These are phyloP conservation scores for Yamadazyma buinensis DNA, from an alignment of 1,139 yeast genomes.

Conservation along the genomic window DNA sequence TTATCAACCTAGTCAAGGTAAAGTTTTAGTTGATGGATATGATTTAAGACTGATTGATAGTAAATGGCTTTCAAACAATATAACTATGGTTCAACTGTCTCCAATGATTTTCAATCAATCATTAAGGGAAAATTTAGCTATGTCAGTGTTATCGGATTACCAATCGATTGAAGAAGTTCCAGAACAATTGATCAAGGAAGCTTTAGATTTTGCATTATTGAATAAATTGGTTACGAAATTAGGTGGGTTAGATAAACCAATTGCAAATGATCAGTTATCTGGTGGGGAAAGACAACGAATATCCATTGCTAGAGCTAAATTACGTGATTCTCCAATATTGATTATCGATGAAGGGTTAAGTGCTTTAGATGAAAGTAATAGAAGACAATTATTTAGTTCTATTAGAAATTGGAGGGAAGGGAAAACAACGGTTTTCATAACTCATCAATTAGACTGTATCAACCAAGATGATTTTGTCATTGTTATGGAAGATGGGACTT, in stretches of 20 bases:
- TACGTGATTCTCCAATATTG: slow-evolving; percentile 69
- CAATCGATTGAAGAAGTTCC: slow-evolving; percentile 23
- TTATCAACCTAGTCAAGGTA: slow-evolving; percentile 56
- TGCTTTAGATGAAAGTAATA: slow-evolving; percentile 62
- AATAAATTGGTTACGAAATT: slow-evolving; percentile 45
- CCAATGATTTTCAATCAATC: slow-evolving; percentile 64
- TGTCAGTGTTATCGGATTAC: slow-evolving; percentile 33
- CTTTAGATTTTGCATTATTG: slow-evolving; percentile 51
- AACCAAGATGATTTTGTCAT: slow-evolving; percentile 50
- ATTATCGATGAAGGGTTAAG: slow-evolving; percentile 83
- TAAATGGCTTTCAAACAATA: slow-evolving; percentile 56
- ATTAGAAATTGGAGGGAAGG: slow-evolving; percentile 60
- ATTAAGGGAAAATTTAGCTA: slow-evolving; percentile 56
- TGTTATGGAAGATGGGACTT: slow-evolving; percentile 54
- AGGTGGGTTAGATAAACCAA: slow-evolving; percentile 38
- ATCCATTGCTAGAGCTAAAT: slow-evolving; percentile 75
- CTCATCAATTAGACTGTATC: slow-evolving; percentile 71
- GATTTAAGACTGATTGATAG: slow-evolving; percentile 40
- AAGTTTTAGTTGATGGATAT: slow-evolving; percentile 57
- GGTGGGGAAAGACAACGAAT: slow-evolving; percentile 91
- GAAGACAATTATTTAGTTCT: slow-evolving; percentile 41
- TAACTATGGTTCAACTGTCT: slow-evolving; percentile 71
- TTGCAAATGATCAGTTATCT: slow-evolving; percentile 59
- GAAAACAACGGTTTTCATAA: slow-evolving; percentile 73
- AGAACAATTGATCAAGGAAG: slow-evolving; percentile 31